Evolutionary conservation across 495 filamentous ascomycete genomes (phyloP), one percentile per base, ranked within the genome.

Genomic region (Penicillium lividum): DNA sequence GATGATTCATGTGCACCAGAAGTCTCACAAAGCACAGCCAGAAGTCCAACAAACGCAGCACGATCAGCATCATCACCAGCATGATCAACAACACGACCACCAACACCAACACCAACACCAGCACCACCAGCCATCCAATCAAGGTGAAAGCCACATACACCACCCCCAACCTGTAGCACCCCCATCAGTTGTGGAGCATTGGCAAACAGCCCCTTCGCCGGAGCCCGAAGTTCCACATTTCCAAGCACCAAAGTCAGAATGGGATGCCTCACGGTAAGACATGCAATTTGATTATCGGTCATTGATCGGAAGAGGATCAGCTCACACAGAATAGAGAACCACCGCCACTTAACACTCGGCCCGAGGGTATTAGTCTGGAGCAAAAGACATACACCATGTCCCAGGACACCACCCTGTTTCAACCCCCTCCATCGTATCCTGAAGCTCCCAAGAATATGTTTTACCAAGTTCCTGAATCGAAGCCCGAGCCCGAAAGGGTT

Each of bases 381-480:
- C 74, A 77, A 16, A 82, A 82, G 57, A 82, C 82, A 31, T 96
- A 96, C 70, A 77, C 78, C 13, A 95, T 94, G 87, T 93, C 86
- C 34, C 79, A 79, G 40, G 86, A 89, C 67, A 74, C 79, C 5
- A 73, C 80, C 46, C 84, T 89, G 22, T 97, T 93, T 68, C 78
- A 88, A 57, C 80, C 91, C 42, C 92, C 92, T 31, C 65, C 79
- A 40, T 80, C 80, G 44, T 93, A 93, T 59, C 91, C 91, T 0
- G 89, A 90, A 69, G 89, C 91, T 15, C 92, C 91, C 2, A 89
- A 85, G 66, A 80, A 88, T 57, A 90, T 94, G 88, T 93, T 86
- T 77, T 94, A 92, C 65, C 74, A 92, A 61, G 81, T 92, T 22
- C 91, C 90, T 3, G 77, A 80, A 53, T 80, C 77, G 10, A 82